phyloP scores from a whole-genome alignment of 345 rosid species.

The Kernera saxatilis region DNA sequence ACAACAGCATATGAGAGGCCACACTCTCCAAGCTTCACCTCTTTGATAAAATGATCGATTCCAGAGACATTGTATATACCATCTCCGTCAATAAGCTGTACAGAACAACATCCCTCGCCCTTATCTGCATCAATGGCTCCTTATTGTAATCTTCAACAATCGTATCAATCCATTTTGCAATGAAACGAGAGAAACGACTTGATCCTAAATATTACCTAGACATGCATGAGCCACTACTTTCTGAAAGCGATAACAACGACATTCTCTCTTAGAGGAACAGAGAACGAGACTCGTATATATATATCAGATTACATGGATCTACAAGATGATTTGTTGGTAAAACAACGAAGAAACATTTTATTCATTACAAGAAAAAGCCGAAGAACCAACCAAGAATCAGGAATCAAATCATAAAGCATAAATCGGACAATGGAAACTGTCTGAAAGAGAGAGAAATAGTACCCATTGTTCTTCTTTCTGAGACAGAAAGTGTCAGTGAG shows the following conservation, averaged over 20 bases:
- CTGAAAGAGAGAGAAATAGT: slow-evolving; percentile 10
- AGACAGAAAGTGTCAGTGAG: not conserved
- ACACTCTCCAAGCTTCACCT: slow-evolving; percentile 61
- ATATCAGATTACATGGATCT: slow-evolving; percentile 7
- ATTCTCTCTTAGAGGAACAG: not conserved
- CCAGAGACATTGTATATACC: slow-evolving; percentile 59
- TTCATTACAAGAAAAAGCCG: not conserved
- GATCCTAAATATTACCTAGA: not conserved
- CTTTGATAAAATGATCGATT: slow-evolving; percentile 58
- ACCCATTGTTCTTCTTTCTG: slow-evolving; percentile 22
- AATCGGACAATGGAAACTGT: not conserved
- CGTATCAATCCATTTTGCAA: not conserved
- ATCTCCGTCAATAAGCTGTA: slow-evolving; percentile 87
- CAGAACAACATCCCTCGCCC: slow-evolving; percentile 45
- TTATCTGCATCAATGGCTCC: slow-evolving; percentile 34
- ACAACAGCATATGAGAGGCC: slow-evolving; percentile 88
- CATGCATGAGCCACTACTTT: slow-evolving; percentile 4
- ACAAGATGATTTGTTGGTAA: not conserved
- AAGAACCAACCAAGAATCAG: not conserved
- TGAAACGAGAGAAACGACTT: not conserved
- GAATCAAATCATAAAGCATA: not conserved
- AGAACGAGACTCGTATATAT: not conserved
- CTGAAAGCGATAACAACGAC: not conserved
- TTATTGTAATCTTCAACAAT: not conserved
- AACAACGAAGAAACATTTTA: not conserved